Evolutionary conservation across 192 early-diverging fungal species (phyloP).

Genomic region (Coemansia reversa): DNA sequence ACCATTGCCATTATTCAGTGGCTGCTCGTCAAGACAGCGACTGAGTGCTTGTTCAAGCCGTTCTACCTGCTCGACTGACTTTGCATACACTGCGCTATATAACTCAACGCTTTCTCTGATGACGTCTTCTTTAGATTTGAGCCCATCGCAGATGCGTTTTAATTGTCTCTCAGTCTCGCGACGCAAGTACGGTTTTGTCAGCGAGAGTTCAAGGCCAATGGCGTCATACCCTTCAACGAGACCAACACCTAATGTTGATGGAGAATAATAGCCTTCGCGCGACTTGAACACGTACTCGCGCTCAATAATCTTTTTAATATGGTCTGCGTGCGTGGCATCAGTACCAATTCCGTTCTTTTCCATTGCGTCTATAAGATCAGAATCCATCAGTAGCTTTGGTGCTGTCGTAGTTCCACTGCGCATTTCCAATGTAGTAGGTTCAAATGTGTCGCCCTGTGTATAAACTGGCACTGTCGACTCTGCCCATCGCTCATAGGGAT

Average conservation of each 20-base stretch:
- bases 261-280: constrained; percentile 58
- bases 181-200: constrained; percentile 87
- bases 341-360: constrained; percentile 95
- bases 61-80: constrained; percentile 49
- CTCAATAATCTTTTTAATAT: constrained; percentile 90
- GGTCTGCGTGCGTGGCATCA: constrained; percentile 94
- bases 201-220: constrained; percentile 80
- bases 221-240: constrained; percentile 84
- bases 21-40: constrained; percentile 33
- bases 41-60: constrained; percentile 53
- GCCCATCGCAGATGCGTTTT: constrained; percentile 69
- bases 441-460: constrained; percentile 62
- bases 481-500: constrained; percentile 88
- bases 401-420: constrained; percentile 62
- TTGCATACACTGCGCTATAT: constrained; percentile 73
- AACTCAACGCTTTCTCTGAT: constrained; percentile 62
- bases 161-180: constrained; percentile 83
- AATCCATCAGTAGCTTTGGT: constrained; percentile 78
- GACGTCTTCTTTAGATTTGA: constrained; percentile 65
- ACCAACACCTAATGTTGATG: constrained; percentile 83
- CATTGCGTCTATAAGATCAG: constrained; percentile 87
- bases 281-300: constrained; percentile 83
- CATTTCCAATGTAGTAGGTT: constrained; percentile 69
- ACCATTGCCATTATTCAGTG: background rate
- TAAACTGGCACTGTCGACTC: constrained; percentile 74